Evolutionary conservation across 345 rosid species (phyloP), one percentile per base, ranked within the genome.

Genomic region (Passiflora organensis): DNA sequence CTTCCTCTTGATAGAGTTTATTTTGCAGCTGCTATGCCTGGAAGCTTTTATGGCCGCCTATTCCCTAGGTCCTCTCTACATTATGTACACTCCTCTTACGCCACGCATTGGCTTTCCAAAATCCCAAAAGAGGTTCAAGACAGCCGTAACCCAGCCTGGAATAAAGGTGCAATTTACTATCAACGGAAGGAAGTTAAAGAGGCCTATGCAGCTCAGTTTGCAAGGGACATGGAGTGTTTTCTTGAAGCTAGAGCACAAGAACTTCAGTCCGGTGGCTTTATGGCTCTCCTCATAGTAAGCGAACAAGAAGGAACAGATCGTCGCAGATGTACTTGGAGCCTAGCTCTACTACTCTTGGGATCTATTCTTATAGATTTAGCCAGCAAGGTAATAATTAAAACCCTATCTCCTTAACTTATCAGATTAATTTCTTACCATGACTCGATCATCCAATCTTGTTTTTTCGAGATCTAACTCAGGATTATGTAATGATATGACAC

Each of bases 51-150:
- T 48, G 54, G 39, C 18, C 45, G 65, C 4, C 25, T 78, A 3
- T 71, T 71, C 44, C 72, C 77, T 1, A 36, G 38, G 25, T 39
- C 48, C 1, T 45, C 50, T 38, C 22, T 78, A 6, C 72, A 71
- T 19, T 59, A 68, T 1, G 48, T 53, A 2, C 59, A 43, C 47
- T 62, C 70, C 21, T 66, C 61, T 0, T 64, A 15, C 28, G 59
- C 75, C 13, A 11, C 34, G 1, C 69, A 65, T 4, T 76, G 80
- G 80, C 75, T 76, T 20, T 76, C 80, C 0, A 38, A 59, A 55
- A 64, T 65, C 16, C 78, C 75, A 0, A 41, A 53, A 10, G 11
- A 49, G 2, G 41, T 65, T 4, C 13, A 21, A 13, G 65, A 62
- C 45, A 60, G 13, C 14, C 24, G 43, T 0, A 53, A 68, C 17